Evolutionary conservation across 441 rosid species (phyloP).

Genomic region (Arabidopsis lyrata): DNA sequence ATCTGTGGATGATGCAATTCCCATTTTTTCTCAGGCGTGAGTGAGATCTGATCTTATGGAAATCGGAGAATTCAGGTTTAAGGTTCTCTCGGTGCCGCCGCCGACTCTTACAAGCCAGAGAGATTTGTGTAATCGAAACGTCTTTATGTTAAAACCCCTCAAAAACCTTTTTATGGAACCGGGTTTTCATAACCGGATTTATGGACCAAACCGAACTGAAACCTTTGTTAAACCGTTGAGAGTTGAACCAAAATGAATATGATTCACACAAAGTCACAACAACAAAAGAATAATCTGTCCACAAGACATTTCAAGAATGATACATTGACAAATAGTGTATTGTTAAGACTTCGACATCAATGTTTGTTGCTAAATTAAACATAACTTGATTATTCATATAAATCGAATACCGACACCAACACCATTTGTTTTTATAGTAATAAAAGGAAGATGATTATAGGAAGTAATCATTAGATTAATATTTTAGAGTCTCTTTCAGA

Average conservation of each 20-base stretch:
- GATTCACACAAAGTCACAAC: not conserved
- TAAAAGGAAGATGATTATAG: not conserved
- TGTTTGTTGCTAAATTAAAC: conserved; percentile 15
- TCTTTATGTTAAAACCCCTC: conserved; percentile 29
- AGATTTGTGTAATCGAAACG: not conserved
- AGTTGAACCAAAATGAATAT: not conserved
- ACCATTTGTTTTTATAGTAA: conserved; percentile 20
- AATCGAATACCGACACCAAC: not conserved
- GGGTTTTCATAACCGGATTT: not conserved
- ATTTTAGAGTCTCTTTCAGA: conserved; percentile 18
- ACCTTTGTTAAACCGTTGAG: not conserved
- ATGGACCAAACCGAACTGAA: not conserved
- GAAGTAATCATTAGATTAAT: conserved; percentile 14
- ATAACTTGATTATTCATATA: conserved; percentile 20
- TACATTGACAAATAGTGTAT: conserved; percentile 14
- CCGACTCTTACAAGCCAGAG: conserved; percentile 11
- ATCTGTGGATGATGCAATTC: conserved; percentile 47
- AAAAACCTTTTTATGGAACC: conserved; percentile 12
- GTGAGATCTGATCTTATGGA: conserved; percentile 22
- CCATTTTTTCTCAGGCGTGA: conserved; percentile 9
- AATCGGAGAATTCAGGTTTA: conserved; percentile 8
- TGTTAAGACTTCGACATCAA: conserved; percentile 38
- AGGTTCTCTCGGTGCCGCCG: conserved; percentile 33
- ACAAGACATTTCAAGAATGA: not conserved
- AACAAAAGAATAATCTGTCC: not conserved